A percentile compares a stretch with the other conserved stretches of the same genome.
These are phyloP conservation scores for Colletotrichum paranaense DNA, from an alignment of 2,329 filamentous ascomycete species.

Conservation along the genomic window DNA sequence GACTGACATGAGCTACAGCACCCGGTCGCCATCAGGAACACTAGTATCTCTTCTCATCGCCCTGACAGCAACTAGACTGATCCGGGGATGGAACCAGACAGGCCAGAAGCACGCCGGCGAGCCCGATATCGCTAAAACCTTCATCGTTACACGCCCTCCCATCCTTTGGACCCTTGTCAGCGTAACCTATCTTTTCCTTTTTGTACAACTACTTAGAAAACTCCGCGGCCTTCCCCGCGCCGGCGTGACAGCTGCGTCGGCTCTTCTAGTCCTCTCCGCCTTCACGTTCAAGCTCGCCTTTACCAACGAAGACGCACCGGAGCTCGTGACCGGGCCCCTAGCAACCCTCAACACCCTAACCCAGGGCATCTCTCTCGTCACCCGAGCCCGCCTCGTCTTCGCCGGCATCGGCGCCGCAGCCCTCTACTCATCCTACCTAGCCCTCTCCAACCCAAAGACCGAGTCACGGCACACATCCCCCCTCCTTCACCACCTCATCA, in stretches of 20 bases:
- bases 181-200: conserved; percentile 74
- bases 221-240: conserved; percentile 55
- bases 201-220: conserved; percentile 54
- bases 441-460: conserved; percentile 40
- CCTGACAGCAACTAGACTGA: conserved; percentile 72
- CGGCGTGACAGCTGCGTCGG: conserved; percentile 52
- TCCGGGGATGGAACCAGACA: conserved; percentile 93
- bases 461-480: conserved; percentile 44
- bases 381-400: conserved; percentile 63
- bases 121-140: conserved; percentile 82
- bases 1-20: conserved; percentile 4
- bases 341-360: conserved; percentile 52
- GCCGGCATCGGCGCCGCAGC: conserved; percentile 54
- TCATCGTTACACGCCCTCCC: conserved; percentile 71
- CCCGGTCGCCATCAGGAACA: background rate
- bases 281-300: conserved; percentile 92
- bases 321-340: conserved; percentile 71
- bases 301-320: conserved; percentile 87
- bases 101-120: conserved; percentile 96
- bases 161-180: conserved; percentile 81
- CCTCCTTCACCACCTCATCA: conserved; percentile 75
- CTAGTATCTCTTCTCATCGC: conserved; percentile 49
- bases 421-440: conserved; percentile 52
- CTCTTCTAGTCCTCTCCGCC: conserved; percentile 62
- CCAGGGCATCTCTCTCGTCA: conserved; percentile 57